A percentile compares a stretch with the other conserved stretches of the same genome.
These are phyloP conservation scores for Cinnamomum micranthum DNA, from an alignment of 164 flowering plant genomes.

Conservation along the genomic window DNA sequence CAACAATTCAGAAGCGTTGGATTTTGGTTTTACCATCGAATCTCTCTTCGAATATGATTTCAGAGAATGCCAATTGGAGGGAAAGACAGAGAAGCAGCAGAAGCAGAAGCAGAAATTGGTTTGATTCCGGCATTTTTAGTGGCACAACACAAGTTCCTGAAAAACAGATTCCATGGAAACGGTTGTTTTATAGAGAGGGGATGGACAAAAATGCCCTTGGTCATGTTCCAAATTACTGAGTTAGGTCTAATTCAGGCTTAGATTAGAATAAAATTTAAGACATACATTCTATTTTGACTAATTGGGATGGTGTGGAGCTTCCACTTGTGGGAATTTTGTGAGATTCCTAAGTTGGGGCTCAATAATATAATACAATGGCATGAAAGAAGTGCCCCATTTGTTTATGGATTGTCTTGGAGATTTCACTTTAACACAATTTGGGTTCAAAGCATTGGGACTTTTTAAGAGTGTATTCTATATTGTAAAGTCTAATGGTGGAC, in stretches of 20 bases:
- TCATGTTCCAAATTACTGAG: not conserved
- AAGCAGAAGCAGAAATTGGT: not conserved
- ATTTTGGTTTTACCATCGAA: slow-evolving; percentile 24
- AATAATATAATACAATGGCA: too few relatives aligned
- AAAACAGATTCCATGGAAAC: not conserved
- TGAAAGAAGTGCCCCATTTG: too few relatives aligned
- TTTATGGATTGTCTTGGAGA: too few relatives aligned
- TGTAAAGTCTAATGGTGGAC: too few relatives aligned
- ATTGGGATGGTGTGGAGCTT: too few relatives aligned
- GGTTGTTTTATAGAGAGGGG: not conserved
- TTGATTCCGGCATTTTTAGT: slow-evolving; percentile 23
- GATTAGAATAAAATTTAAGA: too few relatives aligned
- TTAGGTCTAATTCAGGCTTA: not conserved
- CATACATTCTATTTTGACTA: too few relatives aligned
- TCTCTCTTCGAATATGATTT: slow-evolving; percentile 30
- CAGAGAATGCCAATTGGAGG: slow-evolving; percentile 10
- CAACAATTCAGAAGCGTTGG: not conserved
- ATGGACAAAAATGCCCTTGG: not conserved
- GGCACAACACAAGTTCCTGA: not conserved
- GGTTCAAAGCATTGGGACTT: too few relatives aligned
- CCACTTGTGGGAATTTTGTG: too few relatives aligned
- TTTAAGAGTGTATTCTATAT: too few relatives aligned
- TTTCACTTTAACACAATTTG: too few relatives aligned
- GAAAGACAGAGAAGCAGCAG: not conserved
- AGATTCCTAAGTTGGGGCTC: too few relatives aligned